A percentile compares a stretch with the other conserved stretches of the same genome.
These are phyloP conservation scores for Mucor irregularis DNA, from an alignment of 371 early-diverging fungal species.

Conservation along the genomic window DNA sequence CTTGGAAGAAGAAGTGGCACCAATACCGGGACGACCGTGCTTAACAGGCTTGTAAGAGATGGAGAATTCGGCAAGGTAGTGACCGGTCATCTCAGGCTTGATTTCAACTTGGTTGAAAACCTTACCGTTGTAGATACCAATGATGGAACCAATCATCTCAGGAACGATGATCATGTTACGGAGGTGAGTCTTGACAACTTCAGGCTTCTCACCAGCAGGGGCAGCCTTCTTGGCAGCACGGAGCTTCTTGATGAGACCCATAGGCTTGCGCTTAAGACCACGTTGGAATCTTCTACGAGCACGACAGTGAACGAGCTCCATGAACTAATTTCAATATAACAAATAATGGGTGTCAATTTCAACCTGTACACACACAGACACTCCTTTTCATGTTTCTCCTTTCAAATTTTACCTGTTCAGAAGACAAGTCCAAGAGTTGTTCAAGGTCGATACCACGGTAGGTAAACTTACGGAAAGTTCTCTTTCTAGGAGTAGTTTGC, in stretches of 20 bases:
- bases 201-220: conserved; percentile 45
- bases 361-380: not conserved
- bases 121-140: conserved; percentile 99
- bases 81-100: conserved; percentile 99
- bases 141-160: conserved; percentile 98
- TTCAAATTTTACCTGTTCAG: conserved; percentile 75
- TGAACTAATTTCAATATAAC: conserved; percentile 58
- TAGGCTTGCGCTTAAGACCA: conserved; percentile 97
- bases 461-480: conserved; percentile 98
- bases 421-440: conserved; percentile 89
- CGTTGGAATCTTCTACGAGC: conserved; percentile 96
- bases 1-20: conserved; percentile 92
- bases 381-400: not conserved
- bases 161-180: conserved; percentile 99
- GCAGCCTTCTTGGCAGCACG: conserved; percentile 94
- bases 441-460: conserved; percentile 98
- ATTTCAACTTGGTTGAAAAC: conserved; percentile 99
- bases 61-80: conserved; percentile 96
- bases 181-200: conserved; percentile 99
- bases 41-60: conserved; percentile 97
- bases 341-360: not conserved
- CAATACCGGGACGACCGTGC: conserved; percentile 99
- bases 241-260: conserved; percentile 95
- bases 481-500: conserved; percentile 70
- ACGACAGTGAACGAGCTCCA: conserved; percentile 93